These are phyloP conservation scores for Talaromyces sp. DNA, from an alignment of 2,329 filamentous ascomycete genomes.

Conservation along the genomic window DNA sequence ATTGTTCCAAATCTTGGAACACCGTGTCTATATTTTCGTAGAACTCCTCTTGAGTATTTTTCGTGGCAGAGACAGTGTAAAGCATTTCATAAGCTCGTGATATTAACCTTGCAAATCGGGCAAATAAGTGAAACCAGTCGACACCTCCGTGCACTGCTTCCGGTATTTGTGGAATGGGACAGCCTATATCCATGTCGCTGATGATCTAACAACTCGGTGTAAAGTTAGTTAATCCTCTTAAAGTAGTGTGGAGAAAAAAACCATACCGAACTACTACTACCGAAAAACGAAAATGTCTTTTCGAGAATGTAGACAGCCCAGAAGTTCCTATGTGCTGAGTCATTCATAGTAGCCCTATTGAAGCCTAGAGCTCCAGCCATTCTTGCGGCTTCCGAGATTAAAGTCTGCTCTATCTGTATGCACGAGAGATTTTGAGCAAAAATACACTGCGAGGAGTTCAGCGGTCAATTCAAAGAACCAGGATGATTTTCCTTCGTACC, in stretches of 20 bases:
- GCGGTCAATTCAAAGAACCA: background rate
- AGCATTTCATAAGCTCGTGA: slow-evolving; percentile 34
- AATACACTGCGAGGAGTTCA: slow-evolving; percentile 29
- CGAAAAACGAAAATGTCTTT: slow-evolving; percentile 29
- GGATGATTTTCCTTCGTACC: slow-evolving; percentile 16
- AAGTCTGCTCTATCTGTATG: slow-evolving; percentile 32
- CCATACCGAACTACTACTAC: slow-evolving; percentile 33
- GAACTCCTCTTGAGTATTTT: slow-evolving; percentile 20
- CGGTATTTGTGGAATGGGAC: slow-evolving; percentile 32
- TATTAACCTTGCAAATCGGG: slow-evolving; percentile 31
- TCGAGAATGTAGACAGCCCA: slow-evolving; percentile 43
- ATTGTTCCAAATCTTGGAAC: slow-evolving; percentile 29
- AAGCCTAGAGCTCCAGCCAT: slow-evolving; percentile 33
- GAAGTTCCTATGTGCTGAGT: slow-evolving; percentile 30
- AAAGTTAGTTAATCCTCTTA: background rate
- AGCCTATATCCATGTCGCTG: slow-evolving; percentile 38
- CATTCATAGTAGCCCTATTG: slow-evolving; percentile 24
- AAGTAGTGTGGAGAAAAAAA: background rate
- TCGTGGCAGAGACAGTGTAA: slow-evolving; percentile 35
- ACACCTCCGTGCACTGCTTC: slow-evolving; percentile 32
- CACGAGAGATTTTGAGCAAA: slow-evolving; percentile 35
- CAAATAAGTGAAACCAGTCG: slow-evolving; percentile 35
- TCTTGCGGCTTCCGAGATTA: slow-evolving; percentile 35
- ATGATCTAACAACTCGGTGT: slow-evolving; percentile 27
- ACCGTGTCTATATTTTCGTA: slow-evolving; percentile 25